A percentile compares a stretch with the other conserved stretches of the same genome.
Conservation (phyloP, 345 rosid genomes). For the Euphorbia peplus region DNA sequence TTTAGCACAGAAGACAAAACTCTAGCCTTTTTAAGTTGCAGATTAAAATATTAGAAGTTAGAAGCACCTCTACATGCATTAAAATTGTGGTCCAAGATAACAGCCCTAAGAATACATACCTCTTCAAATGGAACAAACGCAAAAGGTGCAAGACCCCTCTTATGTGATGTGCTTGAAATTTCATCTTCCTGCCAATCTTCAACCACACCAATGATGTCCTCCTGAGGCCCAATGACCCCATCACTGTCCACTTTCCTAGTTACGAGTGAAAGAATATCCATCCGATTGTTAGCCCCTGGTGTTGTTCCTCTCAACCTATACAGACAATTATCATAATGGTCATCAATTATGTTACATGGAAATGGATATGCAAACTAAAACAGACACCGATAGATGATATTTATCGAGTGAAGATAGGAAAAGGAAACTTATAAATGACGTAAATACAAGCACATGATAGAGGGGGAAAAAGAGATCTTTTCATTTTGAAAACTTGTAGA, state of each 20-base stretch:
- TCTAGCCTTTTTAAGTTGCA: too few relatives aligned
- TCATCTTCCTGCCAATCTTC: constrained; percentile 85
- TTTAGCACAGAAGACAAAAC: neutral
- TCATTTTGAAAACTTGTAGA: too few relatives aligned
- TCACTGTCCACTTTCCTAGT: constrained; percentile 67
- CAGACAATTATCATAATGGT: neutral
- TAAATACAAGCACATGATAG: too few relatives aligned
- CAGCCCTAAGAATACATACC: constrained; percentile 35
- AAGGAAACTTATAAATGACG: too few relatives aligned
- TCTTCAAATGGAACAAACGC: constrained; percentile 92
- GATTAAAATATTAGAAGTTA: neutral
- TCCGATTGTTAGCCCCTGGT: constrained; percentile 79
- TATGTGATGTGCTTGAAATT: constrained; percentile 66
- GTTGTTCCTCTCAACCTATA: constrained; percentile 73
- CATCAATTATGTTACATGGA: too few relatives aligned
- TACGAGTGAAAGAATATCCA: constrained; percentile 87
- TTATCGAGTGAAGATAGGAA: too few relatives aligned
- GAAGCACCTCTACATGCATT: neutral
- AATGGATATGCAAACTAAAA: too few relatives aligned
- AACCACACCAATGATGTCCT: constrained; percentile 65
- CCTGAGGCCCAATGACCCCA: constrained; percentile 54
- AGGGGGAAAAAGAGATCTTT: too few relatives aligned
- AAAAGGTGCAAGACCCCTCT: constrained; percentile 80
- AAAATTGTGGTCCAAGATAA: neutral
- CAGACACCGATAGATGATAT: too few relatives aligned